phyloP scores from a whole-genome alignment of 2,329 filamentous ascomycete genomes.

The Claviceps paspali region DNA sequence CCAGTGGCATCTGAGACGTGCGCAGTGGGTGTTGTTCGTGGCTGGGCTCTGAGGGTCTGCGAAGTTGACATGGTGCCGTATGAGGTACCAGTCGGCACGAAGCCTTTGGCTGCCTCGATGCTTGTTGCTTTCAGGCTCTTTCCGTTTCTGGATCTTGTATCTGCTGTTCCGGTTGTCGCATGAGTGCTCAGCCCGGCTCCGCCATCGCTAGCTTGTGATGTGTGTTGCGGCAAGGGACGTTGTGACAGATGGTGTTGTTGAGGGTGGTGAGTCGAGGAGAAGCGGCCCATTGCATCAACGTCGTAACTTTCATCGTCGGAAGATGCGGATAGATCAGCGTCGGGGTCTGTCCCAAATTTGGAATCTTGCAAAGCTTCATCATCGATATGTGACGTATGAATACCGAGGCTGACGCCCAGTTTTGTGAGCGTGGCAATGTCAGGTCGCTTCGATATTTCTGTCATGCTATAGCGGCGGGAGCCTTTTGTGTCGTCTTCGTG shows the following conservation, averaged over 20 bases:
- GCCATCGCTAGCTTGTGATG: neutral
- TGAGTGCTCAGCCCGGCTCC: neutral
- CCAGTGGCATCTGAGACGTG: constrained; percentile 6
- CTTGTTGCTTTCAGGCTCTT: constrained; percentile 6
- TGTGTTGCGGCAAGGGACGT: constrained; percentile 10
- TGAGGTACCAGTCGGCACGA: constrained; percentile 8
- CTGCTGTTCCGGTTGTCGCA: constrained; percentile 6
- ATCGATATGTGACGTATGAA: constrained; percentile 59
- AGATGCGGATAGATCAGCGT: constrained; percentile 17
- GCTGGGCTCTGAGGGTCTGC: constrained; percentile 6
- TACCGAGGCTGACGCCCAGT: constrained; percentile 53
- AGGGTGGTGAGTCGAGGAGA: constrained; percentile 13
- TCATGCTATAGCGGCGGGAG: constrained; percentile 31
- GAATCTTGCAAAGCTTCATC: constrained; percentile 39
- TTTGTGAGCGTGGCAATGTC: constrained; percentile 35
- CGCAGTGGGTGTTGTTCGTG: constrained; percentile 3
- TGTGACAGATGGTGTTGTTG: constrained; percentile 6
- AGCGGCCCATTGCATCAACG: constrained; percentile 11
- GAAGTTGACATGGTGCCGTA: constrained; percentile 20
- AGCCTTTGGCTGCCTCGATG: neutral
- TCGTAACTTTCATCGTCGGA: constrained; percentile 17
- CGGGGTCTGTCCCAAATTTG: constrained; percentile 16
- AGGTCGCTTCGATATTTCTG: constrained; percentile 46
- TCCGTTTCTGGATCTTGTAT: constrained; percentile 7
- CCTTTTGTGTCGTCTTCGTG: constrained; percentile 17